Conservation (phyloP, 1,139 yeast species). For the Blastobotrys illinoisensis region DNA sequence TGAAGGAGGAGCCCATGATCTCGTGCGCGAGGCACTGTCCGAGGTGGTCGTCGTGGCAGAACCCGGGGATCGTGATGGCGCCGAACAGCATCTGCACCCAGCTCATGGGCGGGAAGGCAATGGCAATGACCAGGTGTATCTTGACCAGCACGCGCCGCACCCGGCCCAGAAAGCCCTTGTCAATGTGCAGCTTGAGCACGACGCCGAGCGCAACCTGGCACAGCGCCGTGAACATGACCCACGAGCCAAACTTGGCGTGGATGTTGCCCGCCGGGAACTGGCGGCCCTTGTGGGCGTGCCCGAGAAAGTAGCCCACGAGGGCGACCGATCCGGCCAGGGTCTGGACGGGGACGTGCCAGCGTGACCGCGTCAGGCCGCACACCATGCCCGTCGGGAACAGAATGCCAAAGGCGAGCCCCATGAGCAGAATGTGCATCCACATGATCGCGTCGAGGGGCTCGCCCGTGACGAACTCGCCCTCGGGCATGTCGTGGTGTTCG, state of each 20-base stretch:
- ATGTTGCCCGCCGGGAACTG: slow-evolving; percentile 31
- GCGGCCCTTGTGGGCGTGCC: slow-evolving; percentile 37
- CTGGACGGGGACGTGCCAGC: slow-evolving; percentile 39
- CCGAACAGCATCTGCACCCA: slow-evolving; percentile 72
- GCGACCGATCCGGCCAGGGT: slow-evolving; percentile 33
- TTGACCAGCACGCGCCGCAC: slow-evolving; percentile 29
- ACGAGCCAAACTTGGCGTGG: slow-evolving; percentile 31
- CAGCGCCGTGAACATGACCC: slow-evolving; percentile 27
- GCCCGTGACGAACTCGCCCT: slow-evolving; percentile 20
- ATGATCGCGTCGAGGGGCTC: slow-evolving; percentile 26
- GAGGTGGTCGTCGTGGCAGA: slow-evolving; percentile 66
- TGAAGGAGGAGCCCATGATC: slow-evolving; percentile 88
- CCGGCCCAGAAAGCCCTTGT: slow-evolving; percentile 32
- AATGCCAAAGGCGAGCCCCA: slow-evolving; percentile 37
- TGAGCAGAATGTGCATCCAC: slow-evolving; percentile 35
- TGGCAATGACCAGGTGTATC: slow-evolving; percentile 35
- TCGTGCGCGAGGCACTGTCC: slow-evolving; percentile 98
- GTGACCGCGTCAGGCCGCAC: slow-evolving; percentile 35
- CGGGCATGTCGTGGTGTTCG: slow-evolving; percentile 23
- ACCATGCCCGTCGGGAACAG: slow-evolving; percentile 39
- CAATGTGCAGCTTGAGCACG: slow-evolving; percentile 32
- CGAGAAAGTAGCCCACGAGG: slow-evolving; percentile 35
- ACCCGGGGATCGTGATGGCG: slow-evolving; percentile 78
- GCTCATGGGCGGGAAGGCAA: slow-evolving; percentile 40
- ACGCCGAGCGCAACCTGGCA: slow-evolving; percentile 33